Conservation (phyloP, 2,329 filamentous ascomycete species). For the Arthroderma uncinatum region DNA sequence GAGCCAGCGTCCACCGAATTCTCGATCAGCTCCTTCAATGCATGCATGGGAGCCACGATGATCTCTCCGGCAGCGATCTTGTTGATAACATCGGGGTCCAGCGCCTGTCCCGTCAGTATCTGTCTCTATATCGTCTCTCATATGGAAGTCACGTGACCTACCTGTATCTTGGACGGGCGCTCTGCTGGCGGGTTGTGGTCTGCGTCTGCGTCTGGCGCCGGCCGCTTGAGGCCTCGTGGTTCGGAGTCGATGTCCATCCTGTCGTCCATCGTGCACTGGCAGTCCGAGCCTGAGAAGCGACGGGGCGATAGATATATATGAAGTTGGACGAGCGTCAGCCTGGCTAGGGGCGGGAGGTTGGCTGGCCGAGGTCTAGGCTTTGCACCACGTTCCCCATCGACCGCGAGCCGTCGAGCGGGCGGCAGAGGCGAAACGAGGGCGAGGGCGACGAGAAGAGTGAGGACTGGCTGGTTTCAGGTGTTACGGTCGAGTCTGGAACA, state of each 20-base stretch:
- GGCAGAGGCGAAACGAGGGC: neutral
- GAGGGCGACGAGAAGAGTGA: neutral
- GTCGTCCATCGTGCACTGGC: slow-evolving; percentile 17
- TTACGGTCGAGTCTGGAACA: no score
- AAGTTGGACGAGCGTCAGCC: slow-evolving; percentile 4
- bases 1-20: slow-evolving; percentile 97
- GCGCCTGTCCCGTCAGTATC: slow-evolving; percentile 44
- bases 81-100: slow-evolving; percentile 89
- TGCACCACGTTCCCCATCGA: slow-evolving; percentile 3
- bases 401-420: neutral
- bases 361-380: slow-evolving; percentile 4
- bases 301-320: neutral
- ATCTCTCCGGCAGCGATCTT: slow-evolving; percentile 98
- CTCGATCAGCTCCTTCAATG: slow-evolving; percentile 90
- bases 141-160: slow-evolving; percentile 20
- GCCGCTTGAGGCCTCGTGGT: slow-evolving; percentile 39
- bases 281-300: neutral
- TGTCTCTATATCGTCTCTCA: neutral
- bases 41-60: slow-evolving; percentile 92
- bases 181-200: slow-evolving; percentile 24
- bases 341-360: slow-evolving; percentile 3
- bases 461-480: no score
- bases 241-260: slow-evolving; percentile 36
- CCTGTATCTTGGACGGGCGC: slow-evolving; percentile 42
- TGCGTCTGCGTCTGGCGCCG: slow-evolving; percentile 33